phyloP scores from a whole-genome alignment of 2,329 filamentous ascomycete species.

The Cladosporium sp. region DNA sequence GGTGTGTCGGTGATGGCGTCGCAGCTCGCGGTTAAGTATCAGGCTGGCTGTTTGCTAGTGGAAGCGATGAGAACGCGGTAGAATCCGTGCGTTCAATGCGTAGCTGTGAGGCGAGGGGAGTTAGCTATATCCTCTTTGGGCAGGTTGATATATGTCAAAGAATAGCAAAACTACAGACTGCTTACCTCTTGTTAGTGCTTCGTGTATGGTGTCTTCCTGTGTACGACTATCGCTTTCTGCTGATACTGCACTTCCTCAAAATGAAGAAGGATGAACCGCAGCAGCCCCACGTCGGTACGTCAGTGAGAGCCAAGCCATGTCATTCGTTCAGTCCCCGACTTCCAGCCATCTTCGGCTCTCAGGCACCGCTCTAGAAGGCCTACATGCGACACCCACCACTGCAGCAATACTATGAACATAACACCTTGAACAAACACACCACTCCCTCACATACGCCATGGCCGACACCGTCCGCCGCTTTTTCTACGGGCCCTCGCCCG shows the following conservation, averaged over 20 bases:
- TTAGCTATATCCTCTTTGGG: neutral
- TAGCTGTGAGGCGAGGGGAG: slow-evolving; percentile 1
- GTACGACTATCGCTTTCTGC: neutral
- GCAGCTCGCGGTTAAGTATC: slow-evolving; percentile 13
- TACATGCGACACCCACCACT: neutral
- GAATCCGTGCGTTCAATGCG: slow-evolving; percentile 20
- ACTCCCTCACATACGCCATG: slow-evolving; percentile 58
- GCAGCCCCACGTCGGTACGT: slow-evolving; percentile 11
- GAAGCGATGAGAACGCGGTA: slow-evolving; percentile 20
- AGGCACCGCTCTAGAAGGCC: slow-evolving; percentile 6
- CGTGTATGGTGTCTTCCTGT: neutral
- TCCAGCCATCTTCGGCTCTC: neutral
- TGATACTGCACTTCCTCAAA: neutral
- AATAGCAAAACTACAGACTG: neutral
- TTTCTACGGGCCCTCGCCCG: slow-evolving; percentile 89
- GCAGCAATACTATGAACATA: slow-evolving; percentile 2
- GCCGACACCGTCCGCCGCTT: slow-evolving; percentile 76
- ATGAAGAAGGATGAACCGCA: neutral
- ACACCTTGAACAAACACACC: neutral
- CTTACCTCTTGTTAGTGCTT: neutral
- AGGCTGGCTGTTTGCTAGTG: slow-evolving; percentile 20
- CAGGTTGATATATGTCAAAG: neutral
- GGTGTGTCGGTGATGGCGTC: slow-evolving; percentile 9
- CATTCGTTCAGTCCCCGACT: slow-evolving; percentile 6
- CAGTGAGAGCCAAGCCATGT: slow-evolving; percentile 8